These are phyloP conservation scores for Candida railenensis DNA, from an alignment of 805 yeast species.

Conservation along the genomic window DNA sequence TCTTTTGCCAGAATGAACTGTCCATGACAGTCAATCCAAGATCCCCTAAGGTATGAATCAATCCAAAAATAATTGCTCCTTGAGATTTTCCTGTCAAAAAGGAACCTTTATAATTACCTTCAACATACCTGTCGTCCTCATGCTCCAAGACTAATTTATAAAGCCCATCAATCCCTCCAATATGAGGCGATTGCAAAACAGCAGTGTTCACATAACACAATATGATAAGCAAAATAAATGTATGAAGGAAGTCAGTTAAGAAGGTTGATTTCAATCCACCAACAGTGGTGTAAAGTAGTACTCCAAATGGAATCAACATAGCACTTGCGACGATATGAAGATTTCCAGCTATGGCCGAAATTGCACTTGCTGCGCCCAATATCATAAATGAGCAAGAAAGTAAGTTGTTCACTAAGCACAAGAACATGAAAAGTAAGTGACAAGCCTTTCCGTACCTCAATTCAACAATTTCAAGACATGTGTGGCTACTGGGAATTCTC, in stretches of 20 bases:
- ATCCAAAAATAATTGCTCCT: conserved; percentile 33
- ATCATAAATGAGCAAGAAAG: conserved; percentile 26
- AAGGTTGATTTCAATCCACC: conserved; percentile 55
- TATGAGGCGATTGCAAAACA: conserved; percentile 21
- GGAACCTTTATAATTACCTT: conserved; percentile 34
- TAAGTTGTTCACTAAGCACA: conserved; percentile 22
- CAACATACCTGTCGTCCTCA: conserved; percentile 19
- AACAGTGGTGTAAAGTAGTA: conserved; percentile 45
- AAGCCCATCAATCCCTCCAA: conserved; percentile 28
- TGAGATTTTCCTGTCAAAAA: conserved; percentile 33
- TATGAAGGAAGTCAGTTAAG: conserved; percentile 43
- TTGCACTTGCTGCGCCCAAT: conserved; percentile 26
- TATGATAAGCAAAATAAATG: conserved; percentile 22
- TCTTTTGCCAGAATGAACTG: conserved; percentile 41
- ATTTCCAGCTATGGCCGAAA: conserved; percentile 26
- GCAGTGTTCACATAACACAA: conserved; percentile 26
- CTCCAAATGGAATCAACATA: conserved; percentile 33
- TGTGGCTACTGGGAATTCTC: conserved; percentile 26
- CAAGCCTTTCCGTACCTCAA: conserved; percentile 24
- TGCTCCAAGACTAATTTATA: conserved; percentile 20
- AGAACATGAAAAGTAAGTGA: conserved; percentile 23
- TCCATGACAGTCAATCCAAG: conserved; percentile 39
- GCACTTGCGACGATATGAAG: conserved; percentile 26
- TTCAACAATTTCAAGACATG: conserved; percentile 27
- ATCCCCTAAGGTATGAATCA: conserved; percentile 34